These are phyloP conservation scores for Colletotrichum limetticola DNA, from an alignment of 2,329 filamentous ascomycete species.

Conservation along the genomic window DNA sequence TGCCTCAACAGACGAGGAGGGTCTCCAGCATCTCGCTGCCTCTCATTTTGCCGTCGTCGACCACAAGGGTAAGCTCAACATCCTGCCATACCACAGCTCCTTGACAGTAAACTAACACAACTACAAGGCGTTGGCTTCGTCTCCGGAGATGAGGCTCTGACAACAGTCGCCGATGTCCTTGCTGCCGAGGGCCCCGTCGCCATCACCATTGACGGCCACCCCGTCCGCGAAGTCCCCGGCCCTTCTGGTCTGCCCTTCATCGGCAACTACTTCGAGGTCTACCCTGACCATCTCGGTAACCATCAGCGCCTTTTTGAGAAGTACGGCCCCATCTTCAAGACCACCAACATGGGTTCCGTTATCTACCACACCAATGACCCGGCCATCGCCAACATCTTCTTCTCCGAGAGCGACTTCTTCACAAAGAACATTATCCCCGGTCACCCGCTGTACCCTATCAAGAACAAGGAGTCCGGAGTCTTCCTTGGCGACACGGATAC, in stretches of 20 bases:
- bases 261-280: slow-evolving; percentile 65
- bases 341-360: slow-evolving; percentile 60
- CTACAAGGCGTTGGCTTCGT: slow-evolving; percentile 50
- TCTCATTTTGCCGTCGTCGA: slow-evolving; percentile 56
- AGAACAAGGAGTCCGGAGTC: slow-evolving; percentile 52
- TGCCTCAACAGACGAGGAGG: slow-evolving; percentile 46
- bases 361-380: slow-evolving; percentile 64
- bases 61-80: slow-evolving; percentile 45
- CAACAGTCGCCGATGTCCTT: slow-evolving; percentile 48
- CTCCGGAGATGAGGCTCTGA: slow-evolving; percentile 43
- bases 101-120: background rate
- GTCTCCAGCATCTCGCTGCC: slow-evolving; percentile 51
- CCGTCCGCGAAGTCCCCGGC: slow-evolving; percentile 61
- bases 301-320: slow-evolving; percentile 63
- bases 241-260: slow-evolving; percentile 59
- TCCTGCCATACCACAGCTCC: background rate
- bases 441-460: slow-evolving; percentile 58
- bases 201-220: slow-evolving; percentile 60
- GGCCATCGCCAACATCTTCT: slow-evolving; percentile 54
- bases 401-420: slow-evolving; percentile 63
- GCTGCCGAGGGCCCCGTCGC: slow-evolving; percentile 47
- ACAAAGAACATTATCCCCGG: slow-evolving; percentile 62
- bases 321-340: slow-evolving; percentile 63
- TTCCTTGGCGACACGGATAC: slow-evolving; percentile 63
- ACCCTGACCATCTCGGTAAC: slow-evolving; percentile 68